Percentiles rank a stretch among this genome's conserved stretches.
Conservation (phyloP, 2,329 filamentous ascomycete species). For the Fusarium anguioides region DNA sequence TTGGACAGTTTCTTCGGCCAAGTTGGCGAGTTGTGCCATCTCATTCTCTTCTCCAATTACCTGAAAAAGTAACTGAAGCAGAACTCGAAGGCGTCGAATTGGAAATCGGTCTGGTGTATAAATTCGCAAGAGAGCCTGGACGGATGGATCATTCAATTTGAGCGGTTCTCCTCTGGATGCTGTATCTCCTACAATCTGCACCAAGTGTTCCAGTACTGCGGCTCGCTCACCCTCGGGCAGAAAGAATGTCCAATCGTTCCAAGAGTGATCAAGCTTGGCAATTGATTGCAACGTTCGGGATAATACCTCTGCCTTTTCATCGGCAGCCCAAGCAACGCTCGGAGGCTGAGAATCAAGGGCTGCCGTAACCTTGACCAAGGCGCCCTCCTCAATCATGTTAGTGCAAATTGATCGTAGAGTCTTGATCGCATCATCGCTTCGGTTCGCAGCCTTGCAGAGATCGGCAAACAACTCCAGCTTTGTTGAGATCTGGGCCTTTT, state of each 20-base stretch:
- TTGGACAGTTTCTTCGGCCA: constrained; percentile 54
- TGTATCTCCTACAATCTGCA: constrained; percentile 60
- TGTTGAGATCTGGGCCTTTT: constrained; percentile 67
- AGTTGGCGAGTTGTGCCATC: constrained; percentile 53
- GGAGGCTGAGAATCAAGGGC: constrained; percentile 63
- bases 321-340: constrained; percentile 62
- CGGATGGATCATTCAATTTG: constrained; percentile 57
- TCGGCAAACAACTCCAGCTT: constrained; percentile 77
- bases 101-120: constrained; percentile 64
- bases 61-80: constrained; percentile 61
- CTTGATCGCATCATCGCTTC: constrained; percentile 66
- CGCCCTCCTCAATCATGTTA: constrained; percentile 68
- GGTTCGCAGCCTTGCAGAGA: constrained; percentile 63
- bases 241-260: constrained; percentile 66
- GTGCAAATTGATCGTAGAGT: constrained; percentile 71
- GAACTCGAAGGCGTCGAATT: constrained; percentile 62
- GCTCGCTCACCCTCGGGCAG: constrained; percentile 64
- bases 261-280: constrained; percentile 68
- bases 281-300: constrained; percentile 70
- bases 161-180: constrained; percentile 50
- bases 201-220: constrained; percentile 69
- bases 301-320: constrained; percentile 62
- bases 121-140: constrained; percentile 60
- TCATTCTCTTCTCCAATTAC: constrained; percentile 59
- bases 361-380: constrained; percentile 64